Evolutionary conservation across 2,329 filamentous ascomycete genomes (phyloP).

Genomic region (Colletotrichum sp.): DNA sequence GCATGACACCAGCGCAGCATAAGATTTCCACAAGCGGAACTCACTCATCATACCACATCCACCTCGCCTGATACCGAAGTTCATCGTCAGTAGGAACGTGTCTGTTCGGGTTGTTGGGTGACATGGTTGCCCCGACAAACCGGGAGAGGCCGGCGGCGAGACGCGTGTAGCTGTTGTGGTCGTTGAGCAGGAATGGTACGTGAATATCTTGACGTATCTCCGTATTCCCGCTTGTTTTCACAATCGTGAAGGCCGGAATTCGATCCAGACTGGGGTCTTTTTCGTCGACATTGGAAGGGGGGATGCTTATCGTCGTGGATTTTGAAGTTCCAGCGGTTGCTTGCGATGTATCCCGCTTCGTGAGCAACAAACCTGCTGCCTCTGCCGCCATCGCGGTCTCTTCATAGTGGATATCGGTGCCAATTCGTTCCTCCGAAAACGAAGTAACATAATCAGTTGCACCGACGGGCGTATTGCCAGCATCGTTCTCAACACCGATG

Average conservation of each 20-base stretch:
- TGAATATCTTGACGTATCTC: not conserved
- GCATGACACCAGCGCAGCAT: not conserved
- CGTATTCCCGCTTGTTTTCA: not conserved
- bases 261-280: too few species aligned
- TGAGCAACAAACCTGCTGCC: not conserved
- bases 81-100: constrained; percentile 37
- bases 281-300: not conserved
- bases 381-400: fast-evolving
- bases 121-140: constrained; percentile 28
- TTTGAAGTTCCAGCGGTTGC: not conserved
- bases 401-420: fast-evolving
- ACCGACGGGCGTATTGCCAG: too few species aligned
- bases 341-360: not conserved
- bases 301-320: not conserved
- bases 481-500: not conserved
- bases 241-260: not conserved
- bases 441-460: too few species aligned
- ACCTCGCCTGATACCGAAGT: constrained; percentile 34
- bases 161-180: constrained; percentile 26
- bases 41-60: constrained; percentile 32
- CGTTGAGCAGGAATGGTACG: constrained; percentile 20
- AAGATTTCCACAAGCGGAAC: not conserved
- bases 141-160: constrained; percentile 21
- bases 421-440: too few species aligned
- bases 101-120: constrained; percentile 29